These are phyloP conservation scores for Microbotryomycetes sp. DNA, from an alignment of 1,284 basidiomycete genomes.

Conservation along the genomic window DNA sequence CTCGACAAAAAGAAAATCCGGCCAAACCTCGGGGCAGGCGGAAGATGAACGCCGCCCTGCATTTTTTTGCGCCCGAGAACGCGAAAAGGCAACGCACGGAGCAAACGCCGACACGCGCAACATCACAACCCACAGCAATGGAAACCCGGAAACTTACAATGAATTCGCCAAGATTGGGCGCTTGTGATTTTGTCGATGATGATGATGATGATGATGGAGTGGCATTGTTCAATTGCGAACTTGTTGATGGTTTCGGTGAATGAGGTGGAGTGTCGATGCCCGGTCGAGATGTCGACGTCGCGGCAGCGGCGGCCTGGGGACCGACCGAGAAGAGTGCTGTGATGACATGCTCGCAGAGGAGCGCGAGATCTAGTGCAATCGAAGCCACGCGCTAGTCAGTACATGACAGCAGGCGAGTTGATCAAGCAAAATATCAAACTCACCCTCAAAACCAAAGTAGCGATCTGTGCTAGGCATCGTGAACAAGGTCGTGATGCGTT, in stretches of 20 bases:
- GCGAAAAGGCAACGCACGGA: neutral
- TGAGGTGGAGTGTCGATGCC: constrained; percentile 26
- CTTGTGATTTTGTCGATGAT: constrained; percentile 26
- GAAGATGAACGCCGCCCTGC: neutral
- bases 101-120: neutral
- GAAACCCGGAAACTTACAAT: constrained; percentile 35
- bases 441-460: constrained; percentile 31
- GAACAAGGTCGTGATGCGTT: neutral
- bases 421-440: neutral
- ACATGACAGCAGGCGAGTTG: neutral
- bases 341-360: constrained; percentile 38
- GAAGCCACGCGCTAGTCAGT: neutral
- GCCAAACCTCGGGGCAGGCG: neutral
- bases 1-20: neutral
- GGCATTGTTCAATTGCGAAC: neutral
- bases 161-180: constrained; percentile 35
- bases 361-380: constrained; percentile 31
- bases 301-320: constrained; percentile 10
- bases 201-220: constrained; percentile 11
- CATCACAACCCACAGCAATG: neutral
- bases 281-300: constrained; percentile 7
- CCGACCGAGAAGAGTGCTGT: constrained; percentile 30
- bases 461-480: constrained; percentile 7
- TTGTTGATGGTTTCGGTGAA: constrained; percentile 23
- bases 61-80: neutral